A percentile compares a stretch with the other conserved stretches of the same genome.
Conservation (phyloP, 352 stramenopile genomes). For the Blastocystis sp. region DNA sequence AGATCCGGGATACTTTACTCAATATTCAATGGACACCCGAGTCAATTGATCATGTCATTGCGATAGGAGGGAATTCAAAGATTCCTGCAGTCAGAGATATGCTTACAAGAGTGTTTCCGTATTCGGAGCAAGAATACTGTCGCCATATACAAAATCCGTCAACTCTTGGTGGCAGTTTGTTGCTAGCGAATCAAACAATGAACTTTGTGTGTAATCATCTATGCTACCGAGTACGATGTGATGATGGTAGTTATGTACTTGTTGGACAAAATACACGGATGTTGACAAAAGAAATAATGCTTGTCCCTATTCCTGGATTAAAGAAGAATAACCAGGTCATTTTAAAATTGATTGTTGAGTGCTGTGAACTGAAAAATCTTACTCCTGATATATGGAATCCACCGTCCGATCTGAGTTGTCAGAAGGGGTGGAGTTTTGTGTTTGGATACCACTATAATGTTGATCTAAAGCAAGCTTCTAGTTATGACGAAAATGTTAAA, state of each 20-base stretch:
- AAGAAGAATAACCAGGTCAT: not conserved
- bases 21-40: not conserved
- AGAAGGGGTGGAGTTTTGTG: not conserved
- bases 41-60: not conserved
- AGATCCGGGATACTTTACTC: not conserved
- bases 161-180: not conserved
- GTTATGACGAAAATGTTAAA: not conserved
- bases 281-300: not conserved
- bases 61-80: slow-evolving; percentile 3
- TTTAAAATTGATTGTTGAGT: not conserved
- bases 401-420: not conserved
- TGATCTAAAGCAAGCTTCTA: not conserved
- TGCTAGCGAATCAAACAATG: not conserved
- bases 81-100: not conserved
- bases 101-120: not conserved
- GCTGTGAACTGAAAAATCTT: not conserved
- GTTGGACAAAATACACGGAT: not conserved
- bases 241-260: not conserved
- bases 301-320: not conserved
- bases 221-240: not conserved
- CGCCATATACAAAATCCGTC: not conserved
- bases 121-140: not conserved
- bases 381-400: not conserved
- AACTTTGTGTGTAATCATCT: not conserved
- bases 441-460: slow-evolving; percentile 24